A percentile compares a stretch with the other conserved stretches of the same genome.
These are phyloP conservation scores for Inosperma sp. DNA, from an alignment of 768 basidiomycete species.

Conservation along the genomic window DNA sequence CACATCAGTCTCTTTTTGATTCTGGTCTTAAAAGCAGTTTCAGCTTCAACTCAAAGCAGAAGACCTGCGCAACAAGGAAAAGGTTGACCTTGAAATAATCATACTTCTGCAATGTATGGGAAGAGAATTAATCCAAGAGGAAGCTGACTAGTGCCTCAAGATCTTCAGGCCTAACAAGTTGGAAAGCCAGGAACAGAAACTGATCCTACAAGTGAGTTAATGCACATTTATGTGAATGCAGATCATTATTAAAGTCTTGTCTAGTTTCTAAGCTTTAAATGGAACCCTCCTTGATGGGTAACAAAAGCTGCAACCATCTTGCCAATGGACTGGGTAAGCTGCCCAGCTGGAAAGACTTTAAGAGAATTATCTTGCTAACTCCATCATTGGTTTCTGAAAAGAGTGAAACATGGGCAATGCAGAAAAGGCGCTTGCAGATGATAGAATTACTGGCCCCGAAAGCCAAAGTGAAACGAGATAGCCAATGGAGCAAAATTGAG, in stretches of 20 bases:
- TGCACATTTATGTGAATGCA: not conserved
- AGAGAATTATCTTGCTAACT: slow-evolving; percentile 96
- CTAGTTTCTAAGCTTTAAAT: slow-evolving; percentile 95
- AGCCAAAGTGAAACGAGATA: slow-evolving; percentile 86
- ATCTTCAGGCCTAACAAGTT: slow-evolving; percentile 97
- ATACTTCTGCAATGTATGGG: slow-evolving; percentile 88
- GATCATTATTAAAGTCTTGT: not conserved
- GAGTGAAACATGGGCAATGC: slow-evolving; percentile 97
- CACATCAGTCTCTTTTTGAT: not conserved
- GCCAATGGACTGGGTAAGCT: slow-evolving; percentile 85
- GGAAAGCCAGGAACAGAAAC: slow-evolving; percentile 83
- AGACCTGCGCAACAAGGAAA: slow-evolving; percentile 96
- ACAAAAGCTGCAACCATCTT: slow-evolving; percentile 96
- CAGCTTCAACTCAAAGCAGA: slow-evolving; percentile 88
- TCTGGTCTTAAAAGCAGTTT: slow-evolving; percentile 1
- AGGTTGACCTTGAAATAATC: slow-evolving; percentile 97
- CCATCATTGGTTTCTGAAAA: slow-evolving; percentile 96
- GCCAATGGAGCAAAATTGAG: slow-evolving; percentile 88
- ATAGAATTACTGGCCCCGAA: slow-evolving; percentile 99
- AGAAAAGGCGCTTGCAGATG: slow-evolving; percentile 95
- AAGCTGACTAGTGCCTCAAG: slow-evolving; percentile 77
- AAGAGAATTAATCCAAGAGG: slow-evolving; percentile 66
- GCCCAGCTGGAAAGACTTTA: slow-evolving; percentile 98
- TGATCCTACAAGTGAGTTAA: slow-evolving; percentile 71
- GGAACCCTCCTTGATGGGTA: slow-evolving; percentile 99